A percentile compares a stretch with the other conserved stretches of the same genome.
phyloP scores from a whole-genome alignment of 2,329 filamentous ascomycete genomes.

The Talaromyces sp. region DNA sequence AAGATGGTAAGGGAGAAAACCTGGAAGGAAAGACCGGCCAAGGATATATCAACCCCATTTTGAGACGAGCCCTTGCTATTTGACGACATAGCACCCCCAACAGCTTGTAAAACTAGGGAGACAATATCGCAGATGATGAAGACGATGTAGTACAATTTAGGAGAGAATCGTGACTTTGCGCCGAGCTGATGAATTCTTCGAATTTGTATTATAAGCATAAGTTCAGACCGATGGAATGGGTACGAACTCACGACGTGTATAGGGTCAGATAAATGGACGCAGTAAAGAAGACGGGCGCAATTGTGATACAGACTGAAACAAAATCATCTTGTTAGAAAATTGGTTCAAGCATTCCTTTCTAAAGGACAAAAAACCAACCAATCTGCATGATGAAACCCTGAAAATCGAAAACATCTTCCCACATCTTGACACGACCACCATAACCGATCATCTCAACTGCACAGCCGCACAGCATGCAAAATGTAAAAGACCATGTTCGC shows the following conservation, averaged over 20 bases:
- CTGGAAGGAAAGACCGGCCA: constrained; percentile 43
- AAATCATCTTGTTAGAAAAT: neutral
- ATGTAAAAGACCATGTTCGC: constrained; percentile 42
- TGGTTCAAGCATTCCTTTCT: constrained; percentile 39
- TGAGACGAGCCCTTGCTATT: constrained; percentile 24
- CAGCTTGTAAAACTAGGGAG: constrained; percentile 41
- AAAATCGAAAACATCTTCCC: constrained; percentile 57
- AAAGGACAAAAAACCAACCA: constrained; percentile 50
- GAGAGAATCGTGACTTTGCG: constrained; percentile 25
- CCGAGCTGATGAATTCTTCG: constrained; percentile 6
- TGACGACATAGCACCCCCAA: constrained; percentile 36
- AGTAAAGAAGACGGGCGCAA: constrained; percentile 41
- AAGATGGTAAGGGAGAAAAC: constrained; percentile 33
- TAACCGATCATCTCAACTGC: constrained; percentile 61
- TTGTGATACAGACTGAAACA: constrained; percentile 31
- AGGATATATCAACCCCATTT: constrained; percentile 37
- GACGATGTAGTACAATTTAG: constrained; percentile 34
- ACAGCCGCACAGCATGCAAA: constrained; percentile 55
- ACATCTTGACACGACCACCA: constrained; percentile 56
- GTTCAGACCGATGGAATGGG: constrained; percentile 28
- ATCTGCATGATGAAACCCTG: constrained; percentile 62
- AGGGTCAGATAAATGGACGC: constrained; percentile 67
- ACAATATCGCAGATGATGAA: constrained; percentile 44
- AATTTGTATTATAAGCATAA: constrained; percentile 32
- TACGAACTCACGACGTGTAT: constrained; percentile 37